Percentiles rank a stretch among this genome's conserved stretches.
Evolutionary conservation across 306 rosid species (phyloP).

Genomic region (cucumber (Cucumis sativus)): DNA sequence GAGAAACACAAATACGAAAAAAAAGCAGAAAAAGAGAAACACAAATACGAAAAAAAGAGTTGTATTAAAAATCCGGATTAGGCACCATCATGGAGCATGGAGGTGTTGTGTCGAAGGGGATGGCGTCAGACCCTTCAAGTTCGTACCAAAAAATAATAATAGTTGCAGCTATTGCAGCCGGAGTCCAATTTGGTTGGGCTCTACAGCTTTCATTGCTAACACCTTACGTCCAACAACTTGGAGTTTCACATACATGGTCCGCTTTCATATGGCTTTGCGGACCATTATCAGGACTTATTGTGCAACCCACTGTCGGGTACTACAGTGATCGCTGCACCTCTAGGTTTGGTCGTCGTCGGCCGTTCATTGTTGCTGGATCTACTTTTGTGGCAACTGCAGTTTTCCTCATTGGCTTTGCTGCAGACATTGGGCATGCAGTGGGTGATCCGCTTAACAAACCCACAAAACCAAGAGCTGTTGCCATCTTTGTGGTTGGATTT

Average conservation of each 20-base stretch:
- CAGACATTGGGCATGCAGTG: constrained; percentile 46
- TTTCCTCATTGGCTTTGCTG: constrained; percentile 73
- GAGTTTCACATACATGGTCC: constrained; percentile 58
- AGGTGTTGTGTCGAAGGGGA: neutral
- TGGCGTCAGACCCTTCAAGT: neutral
- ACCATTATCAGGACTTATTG: constrained; percentile 69
- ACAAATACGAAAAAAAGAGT: no score
- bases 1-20: no score
- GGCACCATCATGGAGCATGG: neutral
- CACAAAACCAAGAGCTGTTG: constrained; percentile 14
- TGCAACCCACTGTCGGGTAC: constrained; percentile 78
- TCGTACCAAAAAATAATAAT: constrained; percentile 32
- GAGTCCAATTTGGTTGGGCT: constrained; percentile 88
- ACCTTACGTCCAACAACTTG: constrained; percentile 69
- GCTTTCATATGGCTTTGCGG: constrained; percentile 89
- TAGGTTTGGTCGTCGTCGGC: constrained; percentile 85
- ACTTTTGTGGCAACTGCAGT: constrained; percentile 44
- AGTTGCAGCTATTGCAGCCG: constrained; percentile 79
- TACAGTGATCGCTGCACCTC: constrained; percentile 74
- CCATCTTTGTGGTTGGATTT: constrained; percentile 13
- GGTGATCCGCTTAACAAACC: neutral
- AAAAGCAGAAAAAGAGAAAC: neutral
- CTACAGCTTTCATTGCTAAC: constrained; percentile 65
- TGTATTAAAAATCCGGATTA: neutral
- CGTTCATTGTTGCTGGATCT: constrained; percentile 53